Evolutionary conservation across 345 rosid species (phyloP).

Genomic region (Arabidopsis arenosa): DNA sequence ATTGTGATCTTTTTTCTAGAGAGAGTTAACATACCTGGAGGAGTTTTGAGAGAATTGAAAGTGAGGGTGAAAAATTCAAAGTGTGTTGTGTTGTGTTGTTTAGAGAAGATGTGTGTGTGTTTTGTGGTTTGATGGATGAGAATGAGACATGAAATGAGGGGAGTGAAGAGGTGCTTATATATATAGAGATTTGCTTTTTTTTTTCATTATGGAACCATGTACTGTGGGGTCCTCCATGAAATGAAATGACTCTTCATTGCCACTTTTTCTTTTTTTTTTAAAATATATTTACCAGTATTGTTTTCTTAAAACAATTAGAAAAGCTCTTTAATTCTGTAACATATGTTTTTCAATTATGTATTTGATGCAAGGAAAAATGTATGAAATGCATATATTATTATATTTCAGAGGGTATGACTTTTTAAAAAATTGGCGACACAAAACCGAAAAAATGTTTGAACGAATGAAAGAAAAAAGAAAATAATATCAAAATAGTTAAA

Average conservation of each 20-base stretch:
- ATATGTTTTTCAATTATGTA: neutral
- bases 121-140: constrained; percentile 32
- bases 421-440: neutral
- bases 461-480: too few species aligned
- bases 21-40: constrained; percentile 33
- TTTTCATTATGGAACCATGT: constrained; percentile 58
- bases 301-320: neutral
- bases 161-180: constrained; percentile 47
- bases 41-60: constrained; percentile 4
- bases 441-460: too few species aligned
- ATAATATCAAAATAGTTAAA: too few species aligned
- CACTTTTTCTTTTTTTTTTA: neutral
- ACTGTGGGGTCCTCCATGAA: constrained; percentile 63
- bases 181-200: constrained; percentile 48
- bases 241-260: constrained; percentile 33
- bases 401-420: neutral
- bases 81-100: constrained; percentile 11
- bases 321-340: neutral
- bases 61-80: constrained; percentile 1
- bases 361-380: neutral
- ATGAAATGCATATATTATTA: neutral
- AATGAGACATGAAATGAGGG: constrained; percentile 30
- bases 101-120: constrained; percentile 36
- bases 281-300: neutral
- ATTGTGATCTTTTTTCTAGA: neutral